phyloP scores from a whole-genome alignment of 208 protist species.

The Wallacemonas collosoma region DNA sequence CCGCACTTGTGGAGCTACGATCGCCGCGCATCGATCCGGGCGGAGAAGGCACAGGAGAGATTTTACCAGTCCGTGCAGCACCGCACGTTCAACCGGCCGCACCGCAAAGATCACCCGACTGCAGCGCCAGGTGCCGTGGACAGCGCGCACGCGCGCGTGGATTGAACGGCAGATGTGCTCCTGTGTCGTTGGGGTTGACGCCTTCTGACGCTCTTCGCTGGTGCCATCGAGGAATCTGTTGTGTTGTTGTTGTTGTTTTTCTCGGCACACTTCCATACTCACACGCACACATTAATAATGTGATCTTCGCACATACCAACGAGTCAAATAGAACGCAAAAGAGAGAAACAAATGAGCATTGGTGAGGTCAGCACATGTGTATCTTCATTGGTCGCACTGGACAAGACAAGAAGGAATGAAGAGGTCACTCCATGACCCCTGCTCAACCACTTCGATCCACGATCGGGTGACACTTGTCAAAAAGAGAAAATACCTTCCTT shows the following conservation, averaged over 20 bases:
- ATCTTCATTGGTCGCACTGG: too few relatives aligned
- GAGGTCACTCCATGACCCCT: too few relatives aligned
- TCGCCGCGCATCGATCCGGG: conserved; percentile 22
- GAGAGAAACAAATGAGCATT: neutral
- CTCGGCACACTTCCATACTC: neutral
- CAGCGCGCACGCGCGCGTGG: conserved; percentile 10
- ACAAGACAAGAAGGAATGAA: too few relatives aligned
- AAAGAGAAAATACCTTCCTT: too few relatives aligned
- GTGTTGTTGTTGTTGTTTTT: conserved; percentile 6
- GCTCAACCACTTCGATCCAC: too few relatives aligned
- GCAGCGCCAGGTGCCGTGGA: conserved; percentile 52
- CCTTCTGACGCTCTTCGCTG: neutral
- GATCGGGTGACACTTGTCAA: too few relatives aligned
- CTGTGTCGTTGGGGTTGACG: neutral
- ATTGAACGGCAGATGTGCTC: too few relatives aligned
- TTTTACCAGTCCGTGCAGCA: conserved; percentile 31
- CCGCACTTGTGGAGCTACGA: conserved; percentile 62
- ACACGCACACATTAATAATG: neutral
- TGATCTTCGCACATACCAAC: neutral
- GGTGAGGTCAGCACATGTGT: too few relatives aligned
- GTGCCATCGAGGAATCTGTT: neutral
- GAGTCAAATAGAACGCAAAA: neutral
- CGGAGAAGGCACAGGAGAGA: conserved; percentile 12
- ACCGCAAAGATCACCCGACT: conserved; percentile 66
- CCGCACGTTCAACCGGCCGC: conserved; percentile 65